Evolutionary conservation across 441 rosid genomes (phyloP), one percentile per base, ranked within the genome.

Genomic region (Adansonia grandidieri): DNA sequence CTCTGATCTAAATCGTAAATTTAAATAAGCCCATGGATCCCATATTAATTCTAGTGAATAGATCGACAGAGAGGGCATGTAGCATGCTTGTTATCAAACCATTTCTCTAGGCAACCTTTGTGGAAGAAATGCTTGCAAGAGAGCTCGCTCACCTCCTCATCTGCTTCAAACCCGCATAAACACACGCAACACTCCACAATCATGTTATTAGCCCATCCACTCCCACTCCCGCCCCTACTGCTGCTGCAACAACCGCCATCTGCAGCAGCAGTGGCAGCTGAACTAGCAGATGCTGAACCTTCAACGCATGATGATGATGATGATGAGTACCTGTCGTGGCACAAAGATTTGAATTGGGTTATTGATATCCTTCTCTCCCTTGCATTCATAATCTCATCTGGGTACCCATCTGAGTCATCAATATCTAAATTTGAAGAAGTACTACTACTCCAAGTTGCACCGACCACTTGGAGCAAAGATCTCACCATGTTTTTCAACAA

Each of bases 1-100:
- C 32, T 47, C 40, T 9, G 28, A 19, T 42, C 37, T 45, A 70
- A 40, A 37, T 15, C 5, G 42, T 37, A n/a, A 8, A 51, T 53
- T 6, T 53, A 14, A 53, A 53, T 53, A 53, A 15, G 56, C 57
- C 19, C 6, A 24, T 24, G 28, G 6, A 53, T 17, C 2, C 2
- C 0, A 24, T 24, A 24, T 24, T 24, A 24, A 71, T 67, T 47
- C 77, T 84, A 92, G 76, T 78, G 82, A 73, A 84, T 73, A 44
- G 95, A 92, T 65, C 97, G 86, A 86, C 97, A 93, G 5, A 93
- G 90, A 76, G 99, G 99, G 65, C 98, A 93, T 2, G 92, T 87
- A 44, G 61, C 80, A 40, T 86, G 92, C 19, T 83, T 79, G 81
- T 84, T 88, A 51, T 83, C 80, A 79, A 95, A 85, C 98, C 97